Percentiles rank a stretch among this genome's conserved stretches.
Evolutionary conservation across 257 asterid species (phyloP).

Genomic region (Solanum piurae): DNA sequence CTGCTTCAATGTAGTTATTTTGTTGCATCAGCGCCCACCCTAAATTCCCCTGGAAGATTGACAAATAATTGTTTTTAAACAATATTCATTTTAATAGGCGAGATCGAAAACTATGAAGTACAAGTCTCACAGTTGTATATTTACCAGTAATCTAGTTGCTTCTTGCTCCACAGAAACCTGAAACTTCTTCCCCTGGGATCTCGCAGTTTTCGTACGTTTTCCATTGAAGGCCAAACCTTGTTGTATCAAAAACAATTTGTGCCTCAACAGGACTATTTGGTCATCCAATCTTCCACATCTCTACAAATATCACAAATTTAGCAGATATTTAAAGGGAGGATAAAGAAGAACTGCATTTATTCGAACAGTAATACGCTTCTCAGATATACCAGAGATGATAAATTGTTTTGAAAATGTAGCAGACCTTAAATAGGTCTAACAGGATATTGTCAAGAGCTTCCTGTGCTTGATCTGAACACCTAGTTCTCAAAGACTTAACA

Average conservation of each 20-base stretch:
- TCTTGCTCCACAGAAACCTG: constrained; percentile 98
- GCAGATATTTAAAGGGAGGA: not conserved
- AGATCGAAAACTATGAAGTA: not conserved
- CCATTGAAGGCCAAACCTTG: constrained; percentile 98
- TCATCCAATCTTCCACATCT: constrained; percentile 97
- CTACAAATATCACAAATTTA: constrained; percentile 18
- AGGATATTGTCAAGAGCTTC: constrained; percentile 92
- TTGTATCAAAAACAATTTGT: constrained; percentile 64
- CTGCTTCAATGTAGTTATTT: constrained; percentile 78
- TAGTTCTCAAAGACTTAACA: constrained; percentile 62
- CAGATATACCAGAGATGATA: not conserved
- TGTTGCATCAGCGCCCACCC: constrained; percentile 99
- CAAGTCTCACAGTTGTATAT: not conserved
- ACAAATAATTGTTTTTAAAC: not conserved
- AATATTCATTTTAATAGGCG: not conserved
- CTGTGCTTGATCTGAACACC: constrained; percentile 95
- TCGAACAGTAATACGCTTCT: not conserved
- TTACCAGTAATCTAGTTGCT: constrained; percentile 87
- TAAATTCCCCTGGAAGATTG: constrained; percentile 59
- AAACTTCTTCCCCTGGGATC: constrained; percentile 95
- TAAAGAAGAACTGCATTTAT: not conserved
- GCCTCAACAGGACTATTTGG: constrained; percentile 56
- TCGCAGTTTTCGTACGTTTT: constrained; percentile 83
- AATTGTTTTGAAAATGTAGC: not conserved
- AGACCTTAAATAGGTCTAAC: constrained; percentile 82